These are phyloP conservation scores for Microdochium paspali DNA, from an alignment of 2,329 filamentous ascomycete species.

Conservation along the genomic window DNA sequence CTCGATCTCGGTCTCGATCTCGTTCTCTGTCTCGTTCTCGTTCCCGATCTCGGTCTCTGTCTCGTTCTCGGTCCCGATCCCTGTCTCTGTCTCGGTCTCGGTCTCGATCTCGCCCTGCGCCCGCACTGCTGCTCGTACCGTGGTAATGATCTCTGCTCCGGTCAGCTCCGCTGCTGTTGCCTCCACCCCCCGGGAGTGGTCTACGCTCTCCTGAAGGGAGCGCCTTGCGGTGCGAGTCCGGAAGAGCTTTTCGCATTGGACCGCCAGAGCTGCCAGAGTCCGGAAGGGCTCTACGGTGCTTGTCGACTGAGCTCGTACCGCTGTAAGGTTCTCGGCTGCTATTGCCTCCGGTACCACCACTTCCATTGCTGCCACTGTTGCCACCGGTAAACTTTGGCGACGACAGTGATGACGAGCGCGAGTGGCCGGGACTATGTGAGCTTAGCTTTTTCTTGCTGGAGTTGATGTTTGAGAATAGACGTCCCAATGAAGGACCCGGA, in stretches of 20 bases:
- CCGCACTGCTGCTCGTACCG: background rate
- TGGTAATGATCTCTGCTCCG: background rate
- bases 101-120: no score
- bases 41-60: no score
- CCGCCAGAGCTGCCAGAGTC: slow-evolving; percentile 2
- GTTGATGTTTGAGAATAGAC: background rate
- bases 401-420: background rate
- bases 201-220: slow-evolving; percentile 3
- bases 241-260: slow-evolving; percentile 13
- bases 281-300: background rate
- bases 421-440: background rate
- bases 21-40: no score
- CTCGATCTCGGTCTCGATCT: no score
- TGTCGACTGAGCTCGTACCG: background rate
- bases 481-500: background rate
- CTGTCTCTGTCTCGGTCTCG: no score
- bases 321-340: background rate
- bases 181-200: slow-evolving; percentile 9
- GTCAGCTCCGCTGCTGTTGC: background rate
- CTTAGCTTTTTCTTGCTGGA: background rate
- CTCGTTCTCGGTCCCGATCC: no score
- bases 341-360: no score
- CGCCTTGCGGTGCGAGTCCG: slow-evolving; percentile 2
- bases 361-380: background rate
- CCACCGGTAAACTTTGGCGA: background rate